Base-by-base conservation (phyloP, 257 asterid genomes). In the Plectranthus barbatus region DNA sequence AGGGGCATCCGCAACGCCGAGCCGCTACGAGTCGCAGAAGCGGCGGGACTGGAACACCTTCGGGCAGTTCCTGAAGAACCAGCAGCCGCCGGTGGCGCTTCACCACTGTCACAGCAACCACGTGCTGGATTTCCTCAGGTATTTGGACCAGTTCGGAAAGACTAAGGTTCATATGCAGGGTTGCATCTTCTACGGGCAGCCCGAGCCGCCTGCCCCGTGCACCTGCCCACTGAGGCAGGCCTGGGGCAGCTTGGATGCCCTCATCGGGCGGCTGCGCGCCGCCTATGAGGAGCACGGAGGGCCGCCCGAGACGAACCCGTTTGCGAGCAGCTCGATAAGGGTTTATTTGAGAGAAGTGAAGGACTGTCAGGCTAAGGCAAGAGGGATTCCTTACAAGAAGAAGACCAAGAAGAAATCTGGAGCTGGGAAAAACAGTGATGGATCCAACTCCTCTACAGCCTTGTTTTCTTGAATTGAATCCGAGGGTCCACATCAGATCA, bases 231-330 rank as follows among this genome's bases (percentile, higher is more conserved):
- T n/a, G n/a, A n/a, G n/a, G n/a, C n/a, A n/a, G n/a, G n/a, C n/a
- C n/a, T n/a, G n/a, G n/a, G n/a, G n/a, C n/a, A n/a, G n/a, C n/a
- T n/a, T n/a, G n/a, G n/a, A n/a, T n/a, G n/a, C n/a, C n/a, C n/a
- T n/a, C n/a, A n/a, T n/a, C n/a, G n/a, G n/a, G n/a, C n/a, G n/a
- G n/a, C n/a, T n/a, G n/a, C n/a, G n/a, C n/a, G n/a, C n/a, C n/a
- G n/a, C n/a, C n/a, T n/a, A n/a, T 15, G 95, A 87, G 59, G 95
- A 87, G 83, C 81, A 84, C 73, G 95, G 95, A 0, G 95, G 95
- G 0, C 70, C 86, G 40, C 88, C 83, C 4, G 93, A 87, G 75
- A 81, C 39, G 4, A 87, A 87, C 75, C 95, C 95, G 0, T 87
- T 87, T 17, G 95, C 95, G 0, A 74, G 86, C 8, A 80, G 85